phyloP scores from a whole-genome alignment of 352 stramenopile species.

The Phytophthora agathidicida region DNA sequence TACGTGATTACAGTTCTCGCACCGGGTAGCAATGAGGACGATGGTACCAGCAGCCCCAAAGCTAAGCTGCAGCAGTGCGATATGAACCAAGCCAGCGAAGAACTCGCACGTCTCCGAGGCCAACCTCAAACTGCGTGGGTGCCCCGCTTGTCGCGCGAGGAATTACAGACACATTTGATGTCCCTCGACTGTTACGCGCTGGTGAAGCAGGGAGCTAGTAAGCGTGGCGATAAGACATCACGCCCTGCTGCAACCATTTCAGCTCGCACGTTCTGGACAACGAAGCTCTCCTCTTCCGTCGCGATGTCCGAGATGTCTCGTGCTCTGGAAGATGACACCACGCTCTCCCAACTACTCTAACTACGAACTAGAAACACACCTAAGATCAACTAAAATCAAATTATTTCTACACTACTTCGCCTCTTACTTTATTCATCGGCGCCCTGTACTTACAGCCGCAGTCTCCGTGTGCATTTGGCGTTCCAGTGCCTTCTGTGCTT shows the following conservation, averaged over 20 bases:
- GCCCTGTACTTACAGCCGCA: constrained; percentile 19
- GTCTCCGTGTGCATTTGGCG: constrained; percentile 77
- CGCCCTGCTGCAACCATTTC: constrained; percentile 22
- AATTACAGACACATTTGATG: constrained; percentile 64
- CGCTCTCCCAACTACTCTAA: constrained; percentile 41
- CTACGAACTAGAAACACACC: constrained; percentile 2
- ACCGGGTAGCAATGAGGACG: constrained; percentile 32
- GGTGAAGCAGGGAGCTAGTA: constrained; percentile 40
- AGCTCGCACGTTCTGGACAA: constrained; percentile 46
- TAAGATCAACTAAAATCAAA: constrained; percentile 30
- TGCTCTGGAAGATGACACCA: constrained; percentile 53
- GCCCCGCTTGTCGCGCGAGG: constrained; percentile 57
- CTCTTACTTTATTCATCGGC: constrained; percentile 19
- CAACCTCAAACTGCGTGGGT: constrained; percentile 57
- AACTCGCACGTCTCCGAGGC: constrained; percentile 48
- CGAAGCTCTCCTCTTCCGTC: constrained; percentile 57
- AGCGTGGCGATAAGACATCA: constrained; percentile 16
- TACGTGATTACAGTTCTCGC: constrained; percentile 68
- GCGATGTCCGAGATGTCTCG: constrained; percentile 45
- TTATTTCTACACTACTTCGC: constrained; percentile 19
- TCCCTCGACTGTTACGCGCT: constrained; percentile 78
- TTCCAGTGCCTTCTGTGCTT: constrained; percentile 73
- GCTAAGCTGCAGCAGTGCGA: constrained; percentile 28
- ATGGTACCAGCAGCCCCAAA: constrained; percentile 6
- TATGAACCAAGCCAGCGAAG: constrained; percentile 52